Percentiles rank a stretch among this genome's conserved stretches.
phyloP scores from a whole-genome alignment of 805 yeast genomes.

The Ogataea paraovalis region DNA sequence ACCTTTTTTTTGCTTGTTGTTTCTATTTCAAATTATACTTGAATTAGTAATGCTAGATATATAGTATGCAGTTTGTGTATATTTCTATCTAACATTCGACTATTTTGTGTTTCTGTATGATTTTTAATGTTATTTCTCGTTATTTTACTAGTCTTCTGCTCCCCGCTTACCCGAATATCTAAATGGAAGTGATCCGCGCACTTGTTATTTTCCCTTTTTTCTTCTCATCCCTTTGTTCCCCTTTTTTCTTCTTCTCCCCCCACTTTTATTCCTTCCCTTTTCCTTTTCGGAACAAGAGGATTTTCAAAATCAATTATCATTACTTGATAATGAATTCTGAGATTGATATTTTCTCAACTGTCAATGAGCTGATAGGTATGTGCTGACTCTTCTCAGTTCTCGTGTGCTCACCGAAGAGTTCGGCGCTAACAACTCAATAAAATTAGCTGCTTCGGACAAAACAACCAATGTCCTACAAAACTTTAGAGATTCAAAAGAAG shows the following conservation, averaged over 20 bases:
- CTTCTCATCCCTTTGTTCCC: too few species aligned
- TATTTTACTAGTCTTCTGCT: background rate
- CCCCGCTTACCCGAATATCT: background rate
- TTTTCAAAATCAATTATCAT: too few species aligned
- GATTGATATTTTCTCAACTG: conserved; percentile 3
- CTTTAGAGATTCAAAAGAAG: conserved; percentile 9
- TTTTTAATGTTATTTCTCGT: background rate
- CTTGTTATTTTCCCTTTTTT: background rate
- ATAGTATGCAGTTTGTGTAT: background rate
- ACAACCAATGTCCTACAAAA: conserved; percentile 2
- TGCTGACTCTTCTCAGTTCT: background rate
- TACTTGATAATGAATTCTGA: background rate
- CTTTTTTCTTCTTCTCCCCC: too few species aligned
- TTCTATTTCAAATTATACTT: background rate
- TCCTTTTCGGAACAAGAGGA: too few species aligned
- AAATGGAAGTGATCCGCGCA: too few species aligned
- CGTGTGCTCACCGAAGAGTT: background rate
- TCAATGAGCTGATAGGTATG: conserved; percentile 8
- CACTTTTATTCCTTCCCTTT: too few species aligned
- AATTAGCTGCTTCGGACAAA: conserved; percentile 13
- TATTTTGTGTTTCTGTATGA: background rate
- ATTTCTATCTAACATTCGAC: background rate
- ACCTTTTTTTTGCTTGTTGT: background rate
- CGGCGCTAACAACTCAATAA: background rate
- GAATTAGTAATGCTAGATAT: background rate